These are phyloP conservation scores for Clavispora fructus DNA, from an alignment of 805 yeast genomes.

Conservation along the genomic window DNA sequence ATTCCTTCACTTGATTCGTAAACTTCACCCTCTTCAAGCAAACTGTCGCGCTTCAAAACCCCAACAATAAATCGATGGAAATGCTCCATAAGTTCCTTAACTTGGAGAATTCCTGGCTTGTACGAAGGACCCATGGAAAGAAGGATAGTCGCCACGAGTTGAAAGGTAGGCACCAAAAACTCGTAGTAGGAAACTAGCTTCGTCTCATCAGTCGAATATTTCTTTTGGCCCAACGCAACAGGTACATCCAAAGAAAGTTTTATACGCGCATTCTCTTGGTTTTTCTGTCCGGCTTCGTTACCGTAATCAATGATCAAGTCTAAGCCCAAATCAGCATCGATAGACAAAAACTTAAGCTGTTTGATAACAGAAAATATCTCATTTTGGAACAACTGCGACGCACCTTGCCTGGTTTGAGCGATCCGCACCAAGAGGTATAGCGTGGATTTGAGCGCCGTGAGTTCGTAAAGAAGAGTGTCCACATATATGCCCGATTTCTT, in stretches of 20 bases:
- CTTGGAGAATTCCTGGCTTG: slow-evolving; percentile 49
- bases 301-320: slow-evolving; percentile 34
- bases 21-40: slow-evolving; percentile 19
- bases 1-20: slow-evolving; percentile 21
- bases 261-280: slow-evolving; percentile 30
- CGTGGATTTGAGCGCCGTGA: slow-evolving; percentile 71
- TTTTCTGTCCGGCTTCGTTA: slow-evolving; percentile 9
- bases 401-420: slow-evolving; percentile 73
- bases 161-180: slow-evolving; percentile 67
- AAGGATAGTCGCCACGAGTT: slow-evolving; percentile 59
- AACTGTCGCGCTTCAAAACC: slow-evolving; percentile 53
- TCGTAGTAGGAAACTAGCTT: slow-evolving; percentile 54
- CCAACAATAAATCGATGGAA: slow-evolving; percentile 57
- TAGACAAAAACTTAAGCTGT: slow-evolving; percentile 48
- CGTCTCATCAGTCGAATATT: slow-evolving; percentile 7
- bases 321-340: slow-evolving; percentile 79
- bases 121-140: slow-evolving; percentile 78
- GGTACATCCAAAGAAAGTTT: slow-evolving; percentile 53
- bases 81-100: slow-evolving; percentile 44
- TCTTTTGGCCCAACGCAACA: slow-evolving; percentile 22
- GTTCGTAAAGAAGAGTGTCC: slow-evolving; percentile 60
- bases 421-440: slow-evolving; percentile 65
- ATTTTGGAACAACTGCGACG: slow-evolving; percentile 67
- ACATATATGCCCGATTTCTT: slow-evolving; percentile 32
- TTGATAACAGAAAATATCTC: slow-evolving; percentile 63